Percentiles rank a stretch among this genome's conserved stretches.
phyloP scores from a whole-genome alignment of 1,284 basidiomycete species.

The Coniferiporia sulphurascens region DNA sequence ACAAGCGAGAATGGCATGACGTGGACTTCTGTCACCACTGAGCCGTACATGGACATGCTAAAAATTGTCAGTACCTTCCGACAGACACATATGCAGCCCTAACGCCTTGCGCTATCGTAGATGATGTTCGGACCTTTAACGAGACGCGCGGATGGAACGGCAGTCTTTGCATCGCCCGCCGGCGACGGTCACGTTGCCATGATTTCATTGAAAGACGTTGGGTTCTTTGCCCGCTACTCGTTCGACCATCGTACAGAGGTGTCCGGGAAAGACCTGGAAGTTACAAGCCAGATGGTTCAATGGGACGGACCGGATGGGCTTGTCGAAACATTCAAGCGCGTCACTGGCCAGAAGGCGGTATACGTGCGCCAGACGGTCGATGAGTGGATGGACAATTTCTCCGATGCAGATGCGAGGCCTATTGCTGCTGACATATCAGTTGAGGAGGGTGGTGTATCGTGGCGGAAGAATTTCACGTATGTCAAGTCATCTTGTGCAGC shows the following conservation, averaged over 20 bases:
- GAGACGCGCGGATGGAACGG: conserved; percentile 37
- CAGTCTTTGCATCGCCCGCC: conserved; percentile 36
- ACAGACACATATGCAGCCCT: background rate
- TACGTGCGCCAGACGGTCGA: conserved; percentile 35
- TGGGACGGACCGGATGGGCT: conserved; percentile 35
- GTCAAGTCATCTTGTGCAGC: background rate
- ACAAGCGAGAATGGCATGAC: conserved; percentile 33
- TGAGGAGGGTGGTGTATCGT: conserved; percentile 17
- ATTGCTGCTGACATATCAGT: conserved; percentile 22
- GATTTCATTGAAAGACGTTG: conserved; percentile 43
- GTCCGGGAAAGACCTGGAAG: conserved; percentile 36
- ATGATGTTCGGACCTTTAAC: conserved; percentile 31
- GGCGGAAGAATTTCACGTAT: conserved; percentile 33
- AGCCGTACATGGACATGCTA: conserved; percentile 44
- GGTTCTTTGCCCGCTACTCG: conserved; percentile 25
- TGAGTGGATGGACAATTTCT: conserved; percentile 37
- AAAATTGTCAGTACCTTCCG: conserved; percentile 28
- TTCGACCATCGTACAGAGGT: conserved; percentile 31
- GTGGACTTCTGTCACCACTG: conserved; percentile 38
- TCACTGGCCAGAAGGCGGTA: conserved; percentile 39
- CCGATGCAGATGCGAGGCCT: conserved; percentile 27
- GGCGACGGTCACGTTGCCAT: conserved; percentile 38
- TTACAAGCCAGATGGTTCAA: conserved; percentile 39
- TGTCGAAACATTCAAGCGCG: conserved; percentile 37
- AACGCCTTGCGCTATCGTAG: background rate